Base-by-base conservation (phyloP, 2,329 filamentous ascomycete species). In the Phaeoacremonium minimum region DNA sequence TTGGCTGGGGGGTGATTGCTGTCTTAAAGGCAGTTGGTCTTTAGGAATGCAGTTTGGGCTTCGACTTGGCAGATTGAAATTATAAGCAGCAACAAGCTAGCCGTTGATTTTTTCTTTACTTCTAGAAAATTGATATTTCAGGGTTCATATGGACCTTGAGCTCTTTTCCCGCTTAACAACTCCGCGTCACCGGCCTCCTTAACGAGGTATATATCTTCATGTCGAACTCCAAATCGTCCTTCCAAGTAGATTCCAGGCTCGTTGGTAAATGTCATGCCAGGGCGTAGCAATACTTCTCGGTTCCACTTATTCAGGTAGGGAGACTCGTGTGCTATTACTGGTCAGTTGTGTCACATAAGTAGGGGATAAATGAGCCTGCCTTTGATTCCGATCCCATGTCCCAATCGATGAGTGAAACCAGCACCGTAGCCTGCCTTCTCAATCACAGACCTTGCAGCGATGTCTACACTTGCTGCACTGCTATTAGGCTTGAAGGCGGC, bases 221-320 rank as follows among this genome's bases (percentile, higher is more conserved):
- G 76, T 26, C 77, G 61, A 2, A 81, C 75, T 0, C 78, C 78
- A 51, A 83, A 83, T 32, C 69, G 67, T 17, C 69, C 67, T 15
- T 75, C 64, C 1, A 82, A 56, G 50, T 83, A 83, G 19, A 83
- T 70, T 0, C 78, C 79, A 1, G 79, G 78, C 56, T 83, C 79
- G 8, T 72, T 71, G 0, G 79, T 82, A 42, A 83, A 83, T 0
- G 69, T 67, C 77, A 83, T 83, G 0, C 78, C 77, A 0, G 73
- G 59, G 31, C 63, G 60, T 5, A 82, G 57, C 1, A 58, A 47
- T 0, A 62, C 58, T 3, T 50, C 55, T 3, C 58, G 60, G 46
- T 83, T 83, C 39, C 74, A 79, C 47, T 80, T 77, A 50, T 83
- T 80, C 19, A 83, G 57, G 45, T 82, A 83, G 0, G 77, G 78